Conservation (phyloP, 257 asterid genomes). For the Fraxinus excelsior region DNA sequence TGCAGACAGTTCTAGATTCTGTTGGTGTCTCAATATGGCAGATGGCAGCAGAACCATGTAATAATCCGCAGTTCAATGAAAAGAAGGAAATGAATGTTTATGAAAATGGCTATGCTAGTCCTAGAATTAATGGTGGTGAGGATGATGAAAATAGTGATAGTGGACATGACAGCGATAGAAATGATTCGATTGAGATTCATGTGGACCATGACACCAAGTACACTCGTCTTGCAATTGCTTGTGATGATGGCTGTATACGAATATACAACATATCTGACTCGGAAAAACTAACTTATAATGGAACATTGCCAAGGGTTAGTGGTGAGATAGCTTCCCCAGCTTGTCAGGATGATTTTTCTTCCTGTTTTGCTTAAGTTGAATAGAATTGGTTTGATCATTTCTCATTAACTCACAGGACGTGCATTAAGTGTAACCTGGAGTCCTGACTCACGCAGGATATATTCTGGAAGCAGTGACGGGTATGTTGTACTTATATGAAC, state of each 20-base stretch:
- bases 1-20: slow-evolving; percentile 79
- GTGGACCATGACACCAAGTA: slow-evolving; percentile 35
- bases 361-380: background rate
- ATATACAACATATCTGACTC: slow-evolving; percentile 48
- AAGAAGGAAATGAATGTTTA: slow-evolving; percentile 30
- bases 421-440: slow-evolving; percentile 85
- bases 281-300: slow-evolving; percentile 50
- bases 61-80: slow-evolving; percentile 21
- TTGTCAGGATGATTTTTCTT: background rate
- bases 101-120: slow-evolving; percentile 58
- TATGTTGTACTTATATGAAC: slow-evolving; percentile 33
- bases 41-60: slow-evolving; percentile 75
- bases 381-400: slow-evolving; percentile 16
- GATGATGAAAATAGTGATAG: slow-evolving; percentile 55
- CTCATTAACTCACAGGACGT: slow-evolving; percentile 51
- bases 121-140: slow-evolving; percentile 35
- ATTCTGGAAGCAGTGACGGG: slow-evolving; percentile 96
- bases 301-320: slow-evolving; percentile 77
- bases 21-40: slow-evolving; percentile 86
- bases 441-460: slow-evolving; percentile 69
- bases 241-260: slow-evolving; percentile 94
- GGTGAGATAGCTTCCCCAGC: slow-evolving; percentile 68
- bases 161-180: slow-evolving; percentile 53
- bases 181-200: slow-evolving; percentile 37
- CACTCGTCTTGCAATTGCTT: slow-evolving; percentile 71